Conservation (phyloP, 108 stramenopile species). For the Licmophora abbreviata region DNA sequence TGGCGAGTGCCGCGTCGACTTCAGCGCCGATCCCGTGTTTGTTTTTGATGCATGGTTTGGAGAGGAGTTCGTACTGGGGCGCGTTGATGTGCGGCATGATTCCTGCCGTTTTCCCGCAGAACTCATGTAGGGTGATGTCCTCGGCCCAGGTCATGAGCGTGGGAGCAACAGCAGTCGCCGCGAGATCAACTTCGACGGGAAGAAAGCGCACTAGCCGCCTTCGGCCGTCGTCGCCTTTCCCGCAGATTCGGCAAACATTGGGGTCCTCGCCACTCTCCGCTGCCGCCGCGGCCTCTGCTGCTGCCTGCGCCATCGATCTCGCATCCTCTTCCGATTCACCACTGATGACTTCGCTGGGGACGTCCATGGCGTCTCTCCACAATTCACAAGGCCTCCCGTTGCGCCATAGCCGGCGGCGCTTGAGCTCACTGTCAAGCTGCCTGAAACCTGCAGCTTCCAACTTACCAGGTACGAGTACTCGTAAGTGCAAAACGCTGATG, state of each 20-base stretch:
- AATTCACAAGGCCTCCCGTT: too few species aligned
- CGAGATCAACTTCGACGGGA: conserved; percentile 14
- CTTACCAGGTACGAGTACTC: too few species aligned
- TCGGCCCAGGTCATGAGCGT: conserved; percentile 8
- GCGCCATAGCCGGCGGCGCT: too few species aligned
- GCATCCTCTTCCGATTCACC: not conserved
- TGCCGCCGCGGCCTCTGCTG: not conserved
- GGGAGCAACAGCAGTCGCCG: conserved; percentile 5
- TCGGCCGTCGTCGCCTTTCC: conserved; percentile 16
- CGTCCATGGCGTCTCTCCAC: too few species aligned
- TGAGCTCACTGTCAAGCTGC: too few species aligned
- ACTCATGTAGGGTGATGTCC: conserved; percentile 28
- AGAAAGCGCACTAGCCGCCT: conserved; percentile 20
- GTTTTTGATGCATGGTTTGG: conserved; percentile 40
- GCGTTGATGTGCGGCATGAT: conserved; percentile 21
- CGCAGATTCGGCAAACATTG: conserved; percentile 25
- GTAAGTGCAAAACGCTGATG: too few species aligned
- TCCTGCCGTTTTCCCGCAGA: conserved; percentile 40
- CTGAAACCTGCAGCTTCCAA: too few species aligned
- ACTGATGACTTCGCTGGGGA: too few species aligned
- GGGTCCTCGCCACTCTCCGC: too few species aligned
- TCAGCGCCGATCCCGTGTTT: conserved; percentile 38
- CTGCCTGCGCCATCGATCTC: not conserved
- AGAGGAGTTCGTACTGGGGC: conserved; percentile 29
- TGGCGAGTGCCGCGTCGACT: conserved; percentile 31